Evolutionary conservation across 2,329 filamentous ascomycete genomes (phyloP), one percentile per base, ranked within the genome.

Genomic region (Beauveria sp.): DNA sequence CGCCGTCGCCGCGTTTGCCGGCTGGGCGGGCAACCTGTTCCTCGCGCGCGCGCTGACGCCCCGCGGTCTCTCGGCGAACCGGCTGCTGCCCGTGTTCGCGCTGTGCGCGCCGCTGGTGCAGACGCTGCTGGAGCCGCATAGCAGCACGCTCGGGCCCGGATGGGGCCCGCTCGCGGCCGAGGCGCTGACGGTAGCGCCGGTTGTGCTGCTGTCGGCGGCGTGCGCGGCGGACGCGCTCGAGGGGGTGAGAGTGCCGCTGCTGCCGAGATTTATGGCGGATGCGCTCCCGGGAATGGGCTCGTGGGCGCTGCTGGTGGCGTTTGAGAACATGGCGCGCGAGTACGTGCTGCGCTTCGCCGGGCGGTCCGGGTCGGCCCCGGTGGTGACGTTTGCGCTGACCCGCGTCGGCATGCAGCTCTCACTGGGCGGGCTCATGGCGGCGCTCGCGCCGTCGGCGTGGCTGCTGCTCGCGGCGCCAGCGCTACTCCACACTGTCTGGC

Each of bases 161-260:
- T 83, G 83, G 70, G 95, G 93, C 0, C 93, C 95, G 1, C 70
- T 92, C 7, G 71, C 91, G 59, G 93, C 88, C 0, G 91, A 96
- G 71, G 71, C 79, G 1, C 69, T 92, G 38, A 93, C 90, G 1
- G 84, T 91, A 68, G 85, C 89, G 59, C 89, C 89, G 1, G 71
- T 92, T 30, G 74, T 88, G 12, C 71, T 82, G n/a, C 69, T 90
- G n/a, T 83, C 86, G 3, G 79, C 86, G 5, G 82, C 85, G 30
- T 69, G 90, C 22, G 83, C 86, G 3, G 80, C 86, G 4, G 84
- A 86, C 56, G 74, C 86, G 45, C 76, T 93, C 49, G 87, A 92
- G 54, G 76, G 78, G 30, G 77, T 85, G 45, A 80, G 87, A 57
- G 69, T 89, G 24, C 78, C 80, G 54, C 73, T 71, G 9, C 73